Evolutionary conservation across 2,329 filamentous ascomycete species (phyloP).

Genomic region (Elsinoe necatrix): DNA sequence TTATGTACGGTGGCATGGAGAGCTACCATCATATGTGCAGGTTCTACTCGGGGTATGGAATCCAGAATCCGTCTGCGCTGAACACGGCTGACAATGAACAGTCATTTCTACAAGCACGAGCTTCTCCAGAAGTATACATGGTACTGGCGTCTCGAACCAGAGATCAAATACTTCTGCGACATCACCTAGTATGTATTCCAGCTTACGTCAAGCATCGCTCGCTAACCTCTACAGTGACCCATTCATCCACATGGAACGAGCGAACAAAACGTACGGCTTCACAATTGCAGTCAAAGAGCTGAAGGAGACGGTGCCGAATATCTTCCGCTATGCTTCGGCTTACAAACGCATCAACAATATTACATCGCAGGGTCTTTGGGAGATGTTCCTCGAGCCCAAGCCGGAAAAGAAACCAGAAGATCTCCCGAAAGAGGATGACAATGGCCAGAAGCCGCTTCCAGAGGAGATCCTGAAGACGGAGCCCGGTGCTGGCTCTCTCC

Average conservation of each 20-base stretch:
- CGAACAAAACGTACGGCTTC: constrained; percentile 97
- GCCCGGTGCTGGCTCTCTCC: constrained; percentile 59
- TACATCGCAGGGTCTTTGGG: constrained; percentile 87
- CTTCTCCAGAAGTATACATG: constrained; percentile 94
- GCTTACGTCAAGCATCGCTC: background rate
- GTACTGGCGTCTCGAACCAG: constrained; percentile 98
- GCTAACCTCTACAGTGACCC: constrained; percentile 60
- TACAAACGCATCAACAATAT: constrained; percentile 91
- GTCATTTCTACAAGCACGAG: constrained; percentile 96
- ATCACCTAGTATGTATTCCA: constrained; percentile 74
- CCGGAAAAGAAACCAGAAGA: constrained; percentile 50
- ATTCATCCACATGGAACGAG: constrained; percentile 86
- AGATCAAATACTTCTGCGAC: constrained; percentile 99
- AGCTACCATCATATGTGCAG: constrained; percentile 99
- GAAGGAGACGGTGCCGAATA: constrained; percentile 94
- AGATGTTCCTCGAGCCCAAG: constrained; percentile 89
- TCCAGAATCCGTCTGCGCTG: background rate
- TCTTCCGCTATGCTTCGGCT: constrained; percentile 96
- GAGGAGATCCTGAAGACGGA: constrained; percentile 75
- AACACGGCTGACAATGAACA: constrained; percentile 25
- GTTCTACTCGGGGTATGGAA: constrained; percentile 89
- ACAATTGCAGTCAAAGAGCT: constrained; percentile 98
- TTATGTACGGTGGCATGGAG: constrained; percentile 99
- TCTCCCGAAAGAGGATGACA: constrained; percentile 43
- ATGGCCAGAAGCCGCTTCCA: constrained; percentile 61